phyloP scores from a whole-genome alignment of 2,329 filamentous ascomycete genomes.

The Trematosphaeria pertusa region DNA sequence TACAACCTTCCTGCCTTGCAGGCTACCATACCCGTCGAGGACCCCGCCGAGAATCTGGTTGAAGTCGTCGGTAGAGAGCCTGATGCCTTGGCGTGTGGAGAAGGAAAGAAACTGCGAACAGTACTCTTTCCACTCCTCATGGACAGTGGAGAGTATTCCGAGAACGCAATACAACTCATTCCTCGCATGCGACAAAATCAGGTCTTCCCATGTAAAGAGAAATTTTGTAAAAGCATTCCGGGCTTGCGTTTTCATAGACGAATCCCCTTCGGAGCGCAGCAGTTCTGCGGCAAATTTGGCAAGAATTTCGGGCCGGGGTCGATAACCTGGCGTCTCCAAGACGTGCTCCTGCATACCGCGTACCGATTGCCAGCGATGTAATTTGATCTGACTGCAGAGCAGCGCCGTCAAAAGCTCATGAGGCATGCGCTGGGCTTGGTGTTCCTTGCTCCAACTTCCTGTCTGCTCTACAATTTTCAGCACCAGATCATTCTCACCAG shows the following conservation, averaged over 20 bases:
- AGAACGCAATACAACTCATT: constrained; percentile 41
- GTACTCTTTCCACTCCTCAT: constrained; percentile 33
- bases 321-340: constrained; percentile 30
- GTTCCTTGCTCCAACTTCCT: constrained; percentile 22
- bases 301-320: constrained; percentile 34
- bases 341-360: constrained; percentile 46
- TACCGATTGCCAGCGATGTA: constrained; percentile 51
- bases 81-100: constrained; percentile 32
- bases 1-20: constrained; percentile 57
- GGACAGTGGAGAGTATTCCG: constrained; percentile 38
- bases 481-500: constrained; percentile 52
- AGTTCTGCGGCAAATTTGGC: constrained; percentile 40
- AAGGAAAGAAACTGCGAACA: constrained; percentile 40
- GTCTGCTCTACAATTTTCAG: constrained; percentile 37
- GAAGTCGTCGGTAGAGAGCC: constrained; percentile 52
- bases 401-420: constrained; percentile 47
- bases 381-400: constrained; percentile 52
- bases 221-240: constrained; percentile 34
- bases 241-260: constrained; percentile 17
- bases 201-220: constrained; percentile 40
- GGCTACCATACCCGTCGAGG: constrained; percentile 57
- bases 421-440: constrained; percentile 37
- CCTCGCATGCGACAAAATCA: constrained; percentile 29
- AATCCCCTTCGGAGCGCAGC: constrained; percentile 23
- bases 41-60: constrained; percentile 62